Base-by-base conservation (phyloP, 176 grass and related monocot genomes). In the Secale cereale region DNA sequence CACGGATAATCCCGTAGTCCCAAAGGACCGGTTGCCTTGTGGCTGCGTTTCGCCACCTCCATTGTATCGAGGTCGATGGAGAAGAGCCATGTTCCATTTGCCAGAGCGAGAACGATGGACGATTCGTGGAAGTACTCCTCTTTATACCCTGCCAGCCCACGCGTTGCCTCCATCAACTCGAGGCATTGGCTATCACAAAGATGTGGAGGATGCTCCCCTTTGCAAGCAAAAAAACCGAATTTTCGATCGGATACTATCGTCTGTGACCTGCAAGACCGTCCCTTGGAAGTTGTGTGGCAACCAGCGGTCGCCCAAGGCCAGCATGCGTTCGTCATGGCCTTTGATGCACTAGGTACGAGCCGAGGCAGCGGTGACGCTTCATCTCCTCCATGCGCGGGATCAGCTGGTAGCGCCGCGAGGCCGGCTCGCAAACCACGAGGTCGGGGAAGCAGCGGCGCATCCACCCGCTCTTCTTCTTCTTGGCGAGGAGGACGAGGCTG, bases 301-400 rank as follows among this genome's bases (percentile, higher is more conserved):
- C 36, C 36, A 71, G 10, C 4, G 35, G 19, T 9, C 35, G 4
- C 32, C 32, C 19, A 20, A 0, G 10, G 33, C 22, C 19, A 70
- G 35, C 10, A 70, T 35, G 20, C 67, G 65, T 9, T 20, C 33
- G 65, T 36, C 3, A 19, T 66, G 32, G 9, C 66, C 32, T n/a
- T n/a, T 20, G 66, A 69, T 37, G 66, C 10, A 20, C 1, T 3
- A 70, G 10, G 35, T 39, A 6, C 0, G 22, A 35, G 20, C 33
- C 67, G 2, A 71, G 68, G 36, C 68, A 71, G 35, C 20, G 69
- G n/a, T 43, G 35, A 5, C 0, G 36, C 7, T 72, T 43, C 69
- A 72, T 72, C 69, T 72, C 69, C 69, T 72, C 69, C 69, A 43
- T 72, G n/a, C 69, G 37, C 12, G 69, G 69, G 69, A 72, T 72